Evolutionary conservation across 371 early-diverging fungal genomes (phyloP).

Genomic region (Blyttiomyces sp.): DNA sequence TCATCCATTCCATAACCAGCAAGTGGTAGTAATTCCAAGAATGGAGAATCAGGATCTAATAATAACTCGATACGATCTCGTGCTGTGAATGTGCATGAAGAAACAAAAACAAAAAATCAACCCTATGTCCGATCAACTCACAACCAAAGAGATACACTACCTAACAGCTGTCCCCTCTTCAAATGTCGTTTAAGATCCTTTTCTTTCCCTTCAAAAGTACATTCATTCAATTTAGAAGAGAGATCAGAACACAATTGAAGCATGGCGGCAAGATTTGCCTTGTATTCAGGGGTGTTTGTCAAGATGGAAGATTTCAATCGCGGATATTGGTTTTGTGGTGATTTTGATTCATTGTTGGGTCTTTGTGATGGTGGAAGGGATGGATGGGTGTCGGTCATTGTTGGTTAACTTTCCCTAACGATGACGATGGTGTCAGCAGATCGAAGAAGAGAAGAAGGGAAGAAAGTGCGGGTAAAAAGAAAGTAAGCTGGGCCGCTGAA

Average conservation of each 20-base stretch:
- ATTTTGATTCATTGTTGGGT: too few relatives aligned
- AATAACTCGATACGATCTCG: slow-evolving; percentile 66
- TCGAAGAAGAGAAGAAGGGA: too few relatives aligned
- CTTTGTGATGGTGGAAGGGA: too few relatives aligned
- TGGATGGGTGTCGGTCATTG: too few relatives aligned
- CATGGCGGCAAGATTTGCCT: slow-evolving; percentile 62
- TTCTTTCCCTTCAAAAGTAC: slow-evolving; percentile 58
- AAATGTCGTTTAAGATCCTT: slow-evolving; percentile 57
- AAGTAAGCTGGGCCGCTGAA: too few relatives aligned
- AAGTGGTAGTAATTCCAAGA: slow-evolving; percentile 65
- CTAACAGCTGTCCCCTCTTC: slow-evolving; percentile 63
- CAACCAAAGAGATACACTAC: slow-evolving; percentile 24
- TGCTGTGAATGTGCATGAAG: slow-evolving; percentile 31
- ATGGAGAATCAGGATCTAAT: slow-evolving; percentile 72
- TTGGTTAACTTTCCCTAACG: too few relatives aligned
- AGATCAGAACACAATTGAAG: slow-evolving; percentile 49
- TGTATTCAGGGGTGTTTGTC: slow-evolving; percentile 44
- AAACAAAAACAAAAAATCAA: not conserved
- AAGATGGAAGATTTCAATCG: not conserved
- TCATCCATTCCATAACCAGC: slow-evolving; percentile 70
- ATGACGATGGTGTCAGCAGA: too few relatives aligned
- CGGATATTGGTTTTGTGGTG: slow-evolving; percentile 13
- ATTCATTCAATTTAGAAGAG: slow-evolving; percentile 53
- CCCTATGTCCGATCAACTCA: not conserved
- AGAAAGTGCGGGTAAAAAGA: too few relatives aligned